phyloP scores from a whole-genome alignment of 2,329 filamentous ascomycete genomes.

The Tolypocladium endophyticum region DNA sequence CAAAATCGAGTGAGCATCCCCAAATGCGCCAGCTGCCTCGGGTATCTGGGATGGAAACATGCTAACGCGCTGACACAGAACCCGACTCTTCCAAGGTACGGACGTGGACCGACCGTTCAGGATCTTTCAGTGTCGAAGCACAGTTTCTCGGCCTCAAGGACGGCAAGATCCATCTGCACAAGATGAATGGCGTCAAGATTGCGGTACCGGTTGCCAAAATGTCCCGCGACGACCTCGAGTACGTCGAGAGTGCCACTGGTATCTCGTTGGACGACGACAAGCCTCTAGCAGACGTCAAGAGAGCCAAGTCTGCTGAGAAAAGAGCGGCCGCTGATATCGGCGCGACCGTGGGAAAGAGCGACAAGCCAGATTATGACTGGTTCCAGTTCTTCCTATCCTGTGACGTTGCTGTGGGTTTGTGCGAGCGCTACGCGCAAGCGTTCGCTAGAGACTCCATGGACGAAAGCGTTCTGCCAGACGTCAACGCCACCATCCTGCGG shows the following conservation, averaged over 20 bases:
- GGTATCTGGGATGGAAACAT: neutral
- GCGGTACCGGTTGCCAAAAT: conserved; percentile 92
- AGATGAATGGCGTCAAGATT: conserved; percentile 96
- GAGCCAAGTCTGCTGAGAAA: conserved; percentile 27
- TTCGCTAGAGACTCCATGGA: conserved; percentile 93
- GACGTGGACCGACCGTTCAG: conserved; percentile 90
- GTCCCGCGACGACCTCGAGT: conserved; percentile 90
- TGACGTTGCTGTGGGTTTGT: conserved; percentile 84
- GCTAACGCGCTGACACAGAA: conserved; percentile 39
- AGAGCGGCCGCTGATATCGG: conserved; percentile 32
- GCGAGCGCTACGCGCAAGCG: conserved; percentile 85
- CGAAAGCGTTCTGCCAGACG: conserved; percentile 82
- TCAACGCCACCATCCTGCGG: conserved; percentile 70
- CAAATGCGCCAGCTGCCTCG: neutral
- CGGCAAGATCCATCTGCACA: conserved; percentile 95
- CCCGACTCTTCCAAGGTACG: conserved; percentile 75
- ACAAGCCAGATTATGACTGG: conserved; percentile 84
- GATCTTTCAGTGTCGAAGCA: conserved; percentile 93
- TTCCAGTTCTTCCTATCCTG: conserved; percentile 96
- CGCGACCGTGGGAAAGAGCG: conserved; percentile 48
- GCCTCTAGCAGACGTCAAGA: conserved; percentile 75
- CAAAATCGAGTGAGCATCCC: conserved; percentile 59
- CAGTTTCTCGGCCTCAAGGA: conserved; percentile 92
- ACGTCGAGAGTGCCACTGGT: conserved; percentile 81
- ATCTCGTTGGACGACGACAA: conserved; percentile 90